Evolutionary conservation across 495 filamentous ascomycete genomes (phyloP).

Genomic region (Penicillium salamii): DNA sequence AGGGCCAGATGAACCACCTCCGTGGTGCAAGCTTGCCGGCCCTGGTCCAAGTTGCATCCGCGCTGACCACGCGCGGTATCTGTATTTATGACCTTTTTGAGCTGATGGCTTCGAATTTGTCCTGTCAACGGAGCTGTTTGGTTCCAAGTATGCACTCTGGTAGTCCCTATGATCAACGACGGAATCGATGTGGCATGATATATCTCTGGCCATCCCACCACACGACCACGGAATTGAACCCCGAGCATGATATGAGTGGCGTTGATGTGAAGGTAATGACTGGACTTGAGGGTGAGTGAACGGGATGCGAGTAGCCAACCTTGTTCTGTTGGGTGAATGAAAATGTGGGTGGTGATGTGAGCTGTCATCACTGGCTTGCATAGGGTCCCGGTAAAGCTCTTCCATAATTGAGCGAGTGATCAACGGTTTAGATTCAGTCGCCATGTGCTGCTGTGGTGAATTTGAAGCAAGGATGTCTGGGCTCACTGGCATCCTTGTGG

Average conservation of each 20-base stretch:
- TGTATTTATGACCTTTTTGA: constrained; percentile 10
- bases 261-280: not conserved
- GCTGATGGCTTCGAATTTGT: not conserved
- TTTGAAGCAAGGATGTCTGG: not conserved
- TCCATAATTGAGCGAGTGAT: constrained; percentile 3
- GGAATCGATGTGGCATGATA: constrained; percentile 2
- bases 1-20: constrained; percentile 25
- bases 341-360: not conserved
- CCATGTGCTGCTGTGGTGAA: not conserved
- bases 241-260: not conserved
- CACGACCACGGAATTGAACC: not conserved
- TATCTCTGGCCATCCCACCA: not conserved
- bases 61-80: constrained; percentile 37
- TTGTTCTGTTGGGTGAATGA: not conserved
- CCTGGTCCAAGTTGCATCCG: constrained; percentile 33
- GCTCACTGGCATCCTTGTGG: not conserved
- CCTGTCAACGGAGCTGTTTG: not conserved
- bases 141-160: not conserved
- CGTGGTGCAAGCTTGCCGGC: constrained; percentile 2
- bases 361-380: not conserved
- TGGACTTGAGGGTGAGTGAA: not conserved
- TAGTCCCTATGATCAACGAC: not conserved
- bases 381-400: not conserved
- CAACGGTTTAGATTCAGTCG: not conserved
- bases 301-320: not conserved